Evolutionary conservation across 805 yeast species (phyloP).

Genomic region (Ogataea ganodermae): DNA sequence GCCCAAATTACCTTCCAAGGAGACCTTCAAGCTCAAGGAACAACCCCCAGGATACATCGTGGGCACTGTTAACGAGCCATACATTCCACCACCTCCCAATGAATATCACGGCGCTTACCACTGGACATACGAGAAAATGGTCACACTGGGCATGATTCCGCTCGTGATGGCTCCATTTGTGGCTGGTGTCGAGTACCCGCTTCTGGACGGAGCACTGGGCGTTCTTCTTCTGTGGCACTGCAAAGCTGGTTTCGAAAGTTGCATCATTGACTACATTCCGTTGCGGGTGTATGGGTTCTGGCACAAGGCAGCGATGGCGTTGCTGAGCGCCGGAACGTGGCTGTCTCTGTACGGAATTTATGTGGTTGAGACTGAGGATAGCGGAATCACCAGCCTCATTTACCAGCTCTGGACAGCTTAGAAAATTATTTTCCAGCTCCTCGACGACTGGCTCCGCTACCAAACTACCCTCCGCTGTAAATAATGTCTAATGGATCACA

Average conservation of each 20-base stretch:
- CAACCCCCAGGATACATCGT: conserved; percentile 90
- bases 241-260: conserved; percentile 84
- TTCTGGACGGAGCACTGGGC: conserved; percentile 74
- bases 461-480: background rate
- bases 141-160: conserved; percentile 75
- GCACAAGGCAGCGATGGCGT: conserved; percentile 65
- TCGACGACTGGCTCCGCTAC: background rate
- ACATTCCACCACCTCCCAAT: conserved; percentile 60
- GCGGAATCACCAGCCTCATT: conserved; percentile 73
- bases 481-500: conserved; percentile 1
- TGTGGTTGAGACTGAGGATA: conserved; percentile 74
- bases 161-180: conserved; percentile 73
- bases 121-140: conserved; percentile 85
- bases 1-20: conserved; percentile 20
- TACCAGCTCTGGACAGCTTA: conserved; percentile 56
- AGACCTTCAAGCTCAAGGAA: conserved; percentile 53
- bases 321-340: conserved; percentile 72
- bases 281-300: conserved; percentile 78
- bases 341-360: conserved; percentile 79
- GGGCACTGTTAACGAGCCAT: conserved; percentile 94
- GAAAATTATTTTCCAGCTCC: background rate
- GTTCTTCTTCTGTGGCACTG: conserved; percentile 71
- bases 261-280: conserved; percentile 93
- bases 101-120: conserved; percentile 82
- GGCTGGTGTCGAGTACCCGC: conserved; percentile 66